phyloP scores from a whole-genome alignment of 2,329 filamentous ascomycete species.

The Pyrenophora graminea region DNA sequence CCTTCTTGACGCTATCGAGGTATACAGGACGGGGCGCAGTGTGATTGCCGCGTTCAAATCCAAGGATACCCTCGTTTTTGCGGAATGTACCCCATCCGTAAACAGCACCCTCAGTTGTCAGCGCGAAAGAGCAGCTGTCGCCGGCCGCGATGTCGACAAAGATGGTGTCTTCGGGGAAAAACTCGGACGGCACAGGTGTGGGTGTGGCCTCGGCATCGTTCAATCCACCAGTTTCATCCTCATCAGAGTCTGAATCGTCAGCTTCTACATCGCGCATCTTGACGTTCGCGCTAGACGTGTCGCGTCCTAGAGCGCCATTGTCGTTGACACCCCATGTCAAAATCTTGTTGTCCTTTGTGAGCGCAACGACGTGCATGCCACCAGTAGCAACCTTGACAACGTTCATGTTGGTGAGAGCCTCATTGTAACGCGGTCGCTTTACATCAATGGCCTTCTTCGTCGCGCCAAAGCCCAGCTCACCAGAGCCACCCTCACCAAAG shows the following conservation, averaged over 20 bases:
- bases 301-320: constrained; percentile 76
- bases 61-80: constrained; percentile 68
- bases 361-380: constrained; percentile 78
- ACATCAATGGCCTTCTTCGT: constrained; percentile 71
- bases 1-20: constrained; percentile 67
- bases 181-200: constrained; percentile 57
- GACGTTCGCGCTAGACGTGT: constrained; percentile 68
- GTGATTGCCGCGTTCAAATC: constrained; percentile 58
- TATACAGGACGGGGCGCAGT: constrained; percentile 54
- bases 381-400: constrained; percentile 78
- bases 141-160: constrained; percentile 71
- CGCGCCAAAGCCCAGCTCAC: constrained; percentile 77
- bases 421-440: constrained; percentile 73
- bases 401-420: constrained; percentile 61
- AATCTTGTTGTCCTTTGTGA: constrained; percentile 81
- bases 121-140: constrained; percentile 75
- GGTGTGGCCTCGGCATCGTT: constrained; percentile 76
- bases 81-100: constrained; percentile 87
- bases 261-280: constrained; percentile 59
- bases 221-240: constrained; percentile 64
- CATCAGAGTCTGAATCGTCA: constrained; percentile 53
- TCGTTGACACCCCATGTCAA: constrained; percentile 89
- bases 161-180: constrained; percentile 64
- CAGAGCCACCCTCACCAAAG: constrained; percentile 78
- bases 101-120: constrained; percentile 74